A percentile compares a stretch with the other conserved stretches of the same genome.
Evolutionary conservation across 2,329 filamentous ascomycete genomes (phyloP).

Genomic region (Tolypocladium tropicale): DNA sequence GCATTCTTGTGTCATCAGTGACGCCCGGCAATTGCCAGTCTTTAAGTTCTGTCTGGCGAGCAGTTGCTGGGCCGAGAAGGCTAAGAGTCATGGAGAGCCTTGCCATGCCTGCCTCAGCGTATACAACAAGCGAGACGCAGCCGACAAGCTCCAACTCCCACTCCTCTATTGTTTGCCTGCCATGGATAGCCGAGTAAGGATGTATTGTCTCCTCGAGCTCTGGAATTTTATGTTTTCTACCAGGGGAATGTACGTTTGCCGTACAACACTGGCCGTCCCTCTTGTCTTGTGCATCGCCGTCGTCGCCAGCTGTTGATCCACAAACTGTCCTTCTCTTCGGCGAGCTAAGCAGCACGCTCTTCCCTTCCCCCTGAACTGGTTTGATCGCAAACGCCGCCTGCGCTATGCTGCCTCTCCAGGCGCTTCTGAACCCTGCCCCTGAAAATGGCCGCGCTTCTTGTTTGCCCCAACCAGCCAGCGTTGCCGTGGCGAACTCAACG

Average conservation of each 20-base stretch:
- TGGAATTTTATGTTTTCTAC: background rate
- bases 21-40: background rate
- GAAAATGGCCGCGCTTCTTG: conserved; percentile 24
- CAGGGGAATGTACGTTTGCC: background rate
- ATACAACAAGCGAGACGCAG: background rate
- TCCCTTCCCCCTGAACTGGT: background rate
- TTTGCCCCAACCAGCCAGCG: conserved; percentile 28
- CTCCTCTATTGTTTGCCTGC: conserved; percentile 1
- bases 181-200: background rate
- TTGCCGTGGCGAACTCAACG: background rate
- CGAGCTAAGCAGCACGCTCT: conserved; percentile 1
- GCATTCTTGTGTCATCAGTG: no score
- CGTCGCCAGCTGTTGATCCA: background rate
- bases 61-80: background rate
- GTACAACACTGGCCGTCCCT: background rate
- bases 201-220: background rate
- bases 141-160: background rate
- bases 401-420: conserved; percentile 54
- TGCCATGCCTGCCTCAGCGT: background rate
- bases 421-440: conserved; percentile 54
- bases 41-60: background rate
- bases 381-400: conserved; percentile 10
- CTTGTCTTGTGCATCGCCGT: background rate
- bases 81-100: background rate
- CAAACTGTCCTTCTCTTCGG: background rate